phyloP scores from a whole-genome alignment of 495 filamentous ascomycete species.

The Xylaria flabelliformis region DNA sequence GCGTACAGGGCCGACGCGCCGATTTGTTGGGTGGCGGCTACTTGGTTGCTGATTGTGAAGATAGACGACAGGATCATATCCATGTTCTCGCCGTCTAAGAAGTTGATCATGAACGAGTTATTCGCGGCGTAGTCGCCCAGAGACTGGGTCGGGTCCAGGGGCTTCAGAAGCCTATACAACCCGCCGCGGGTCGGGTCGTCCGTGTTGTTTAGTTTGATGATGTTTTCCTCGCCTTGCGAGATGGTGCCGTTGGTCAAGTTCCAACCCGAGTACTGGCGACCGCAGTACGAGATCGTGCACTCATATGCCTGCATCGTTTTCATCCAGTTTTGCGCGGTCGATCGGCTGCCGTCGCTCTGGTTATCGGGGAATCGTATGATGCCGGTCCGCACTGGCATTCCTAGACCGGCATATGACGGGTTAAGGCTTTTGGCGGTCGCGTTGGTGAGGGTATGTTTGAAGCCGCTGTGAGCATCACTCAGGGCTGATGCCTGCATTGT shows the following conservation, averaged over 20 bases:
- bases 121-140: background rate
- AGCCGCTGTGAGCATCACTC: conserved; percentile 8
- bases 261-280: conserved; percentile 4
- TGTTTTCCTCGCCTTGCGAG: conserved; percentile 4
- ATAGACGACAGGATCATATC: background rate
- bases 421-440: background rate
- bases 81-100: conserved; percentile 17
- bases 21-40: conserved; percentile 3
- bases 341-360: background rate
- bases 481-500: conserved; percentile 7
- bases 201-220: conserved; percentile 19
- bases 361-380: conserved; percentile 16
- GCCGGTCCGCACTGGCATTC: conserved; percentile 2
- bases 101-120: conserved; percentile 19
- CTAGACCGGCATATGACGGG: background rate
- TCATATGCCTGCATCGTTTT: conserved; percentile 10
- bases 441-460: conserved; percentile 9
- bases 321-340: background rate
- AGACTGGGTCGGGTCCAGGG: background rate
- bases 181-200: background rate
- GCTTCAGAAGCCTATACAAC: background rate
- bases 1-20: conserved; percentile 4
- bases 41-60: background rate
- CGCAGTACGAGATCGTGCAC: conserved; percentile 17
- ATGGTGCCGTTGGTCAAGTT: conserved; percentile 12